Base-by-base conservation (phyloP, 192 early-diverging fungal genomes). In the Backusella liffmaniae region DNA sequence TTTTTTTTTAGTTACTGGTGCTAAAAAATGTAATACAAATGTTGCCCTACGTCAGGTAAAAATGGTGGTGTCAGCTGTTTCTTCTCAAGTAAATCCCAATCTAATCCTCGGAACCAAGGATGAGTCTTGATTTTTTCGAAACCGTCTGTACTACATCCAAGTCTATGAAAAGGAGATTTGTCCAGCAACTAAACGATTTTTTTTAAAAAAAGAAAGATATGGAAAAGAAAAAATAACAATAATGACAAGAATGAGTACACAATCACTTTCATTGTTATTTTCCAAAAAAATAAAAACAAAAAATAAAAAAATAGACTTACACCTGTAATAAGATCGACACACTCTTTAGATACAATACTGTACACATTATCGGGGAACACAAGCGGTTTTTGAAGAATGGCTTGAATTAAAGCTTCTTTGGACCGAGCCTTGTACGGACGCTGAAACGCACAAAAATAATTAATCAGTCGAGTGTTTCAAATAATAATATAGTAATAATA, bases 401-500 rank as follows among this genome's bases (percentile, higher is more conserved):
- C 81, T n/a, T 88, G 79, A 18, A 87, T 89, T 44, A 96, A 83
- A 16, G 84, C 81, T 39, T 93, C 91, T 56, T 94, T 95, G 13
- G 91, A 93, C 76, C 89, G 92, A 35, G 90, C 92, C 41, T 87
- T 83, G 83, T 94, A 96, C 12, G 95, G 95, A 23, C 94, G 89
- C 92, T 95, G 56, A 62, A 62, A 62, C 56, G 23, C n/a, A 62
- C 56, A 62, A 62, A 62, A 67, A 51, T 26, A 44, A 65, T 35
- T 41, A 65, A 68, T 51, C 21, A 67, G 36, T 69, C 18, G n/a
- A 62, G 36, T 76, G 71, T 32, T 77, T 62, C 26, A 41, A 67
- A 37, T 37, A 67, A 67, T 21, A 67, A 36, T 67, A 67, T 49
- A 44, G 15, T 44, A 49, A 49, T 49, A 49, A 67, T 37, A 66